Percentiles rank a stretch among this genome's conserved stretches.
phyloP scores from a whole-genome alignment of 2,329 filamentous ascomycete species.

The Cadophora gregata region DNA sequence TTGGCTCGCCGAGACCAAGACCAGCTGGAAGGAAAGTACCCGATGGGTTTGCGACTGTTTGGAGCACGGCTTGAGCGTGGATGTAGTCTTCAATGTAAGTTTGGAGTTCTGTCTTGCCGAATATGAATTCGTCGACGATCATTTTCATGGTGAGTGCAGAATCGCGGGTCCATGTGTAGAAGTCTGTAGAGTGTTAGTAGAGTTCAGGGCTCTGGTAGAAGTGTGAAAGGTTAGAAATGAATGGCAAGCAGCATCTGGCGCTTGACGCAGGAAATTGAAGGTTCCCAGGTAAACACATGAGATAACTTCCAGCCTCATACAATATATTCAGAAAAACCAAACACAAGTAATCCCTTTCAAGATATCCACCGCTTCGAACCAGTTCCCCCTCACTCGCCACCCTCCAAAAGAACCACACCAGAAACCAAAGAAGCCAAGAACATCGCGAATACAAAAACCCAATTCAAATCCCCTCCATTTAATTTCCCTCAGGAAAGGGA shows the following conservation, averaged over 20 bases:
- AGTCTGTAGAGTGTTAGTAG: slow-evolving; percentile 57
- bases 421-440: too few relatives aligned
- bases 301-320: too few relatives aligned
- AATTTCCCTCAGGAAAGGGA: too few relatives aligned
- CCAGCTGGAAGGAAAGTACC: slow-evolving; percentile 48
- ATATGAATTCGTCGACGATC: slow-evolving; percentile 68
- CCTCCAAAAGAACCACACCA: too few relatives aligned
- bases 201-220: background rate
- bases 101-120: slow-evolving; percentile 55
- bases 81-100: slow-evolving; percentile 69
- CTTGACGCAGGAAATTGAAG: too few relatives aligned
- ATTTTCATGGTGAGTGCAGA: slow-evolving; percentile 74
- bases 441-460: background rate
- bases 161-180: slow-evolving; percentile 79
- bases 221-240: background rate
- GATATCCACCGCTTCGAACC: too few relatives aligned
- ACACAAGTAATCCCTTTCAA: too few relatives aligned
- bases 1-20: slow-evolving; percentile 70
- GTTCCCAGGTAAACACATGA: too few relatives aligned
- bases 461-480: background rate
- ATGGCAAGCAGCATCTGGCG: background rate
- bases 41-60: slow-evolving; percentile 62
- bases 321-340: too few relatives aligned
- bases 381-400: too few relatives aligned
- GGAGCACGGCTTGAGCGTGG: slow-evolving; percentile 64